These are phyloP conservation scores for Eutrema heterophyllum DNA, from an alignment of 345 rosid genomes.

Conservation along the genomic window DNA sequence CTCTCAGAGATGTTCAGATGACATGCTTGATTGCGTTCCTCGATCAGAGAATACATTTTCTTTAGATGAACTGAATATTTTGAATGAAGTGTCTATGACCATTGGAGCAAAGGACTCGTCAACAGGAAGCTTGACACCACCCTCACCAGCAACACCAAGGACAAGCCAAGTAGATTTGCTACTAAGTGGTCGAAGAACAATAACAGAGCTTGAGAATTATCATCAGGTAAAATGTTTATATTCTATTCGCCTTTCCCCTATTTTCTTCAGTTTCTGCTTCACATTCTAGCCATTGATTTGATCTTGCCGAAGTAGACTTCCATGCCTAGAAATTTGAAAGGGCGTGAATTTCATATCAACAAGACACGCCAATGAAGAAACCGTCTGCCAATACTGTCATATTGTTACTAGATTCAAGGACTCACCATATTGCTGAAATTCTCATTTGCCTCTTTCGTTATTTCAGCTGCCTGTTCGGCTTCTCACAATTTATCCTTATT, in stretches of 20 bases:
- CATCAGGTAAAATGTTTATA: constrained; percentile 56
- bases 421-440: not conserved
- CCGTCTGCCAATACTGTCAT: not conserved
- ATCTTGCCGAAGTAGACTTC: not conserved
- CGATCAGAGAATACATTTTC: constrained; percentile 49
- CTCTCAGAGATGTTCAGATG: constrained; percentile 50
- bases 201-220: constrained; percentile 75
- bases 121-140: constrained; percentile 84
- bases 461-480: not conserved
- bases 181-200: constrained; percentile 60
- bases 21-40: constrained; percentile 55
- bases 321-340: not conserved
- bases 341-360: not conserved
- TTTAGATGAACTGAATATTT: constrained; percentile 43
- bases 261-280: not conserved
- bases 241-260: not conserved
- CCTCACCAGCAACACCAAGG: constrained; percentile 76
- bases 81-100: constrained; percentile 39
- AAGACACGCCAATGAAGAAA: not conserved
- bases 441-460: not conserved
- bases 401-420: not conserved
- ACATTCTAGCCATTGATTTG: not conserved
- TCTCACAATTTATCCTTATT: not conserved
- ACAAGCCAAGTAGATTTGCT: constrained; percentile 77
- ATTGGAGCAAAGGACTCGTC: constrained; percentile 57